Percentiles rank a stretch among this genome's conserved stretches.
These are phyloP conservation scores for Pouteria campechiana DNA, from an alignment of 179 eudicot genomes.

Conservation along the genomic window DNA sequence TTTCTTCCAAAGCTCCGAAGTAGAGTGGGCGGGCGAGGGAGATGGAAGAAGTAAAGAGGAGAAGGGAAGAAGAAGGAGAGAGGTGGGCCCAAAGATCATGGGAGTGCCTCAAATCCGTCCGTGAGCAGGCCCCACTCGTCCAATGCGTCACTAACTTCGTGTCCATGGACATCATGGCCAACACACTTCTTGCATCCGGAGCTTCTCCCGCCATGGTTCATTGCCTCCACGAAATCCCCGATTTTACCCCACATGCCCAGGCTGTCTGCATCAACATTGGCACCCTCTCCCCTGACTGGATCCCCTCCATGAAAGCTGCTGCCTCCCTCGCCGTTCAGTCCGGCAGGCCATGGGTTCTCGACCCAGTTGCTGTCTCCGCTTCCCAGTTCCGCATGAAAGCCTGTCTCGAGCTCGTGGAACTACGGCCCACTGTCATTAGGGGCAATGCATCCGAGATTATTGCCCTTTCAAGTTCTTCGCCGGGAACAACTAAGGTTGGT, in stretches of 20 bases:
- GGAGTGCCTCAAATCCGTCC: constrained; percentile 23
- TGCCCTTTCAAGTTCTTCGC: constrained; percentile 48
- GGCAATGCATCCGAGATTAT: constrained; percentile 89
- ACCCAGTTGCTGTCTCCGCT: constrained; percentile 83
- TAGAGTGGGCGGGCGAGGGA: too few relatives aligned
- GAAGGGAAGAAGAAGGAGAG: background rate
- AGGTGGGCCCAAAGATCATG: constrained; percentile 33
- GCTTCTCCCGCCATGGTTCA: constrained; percentile 87
- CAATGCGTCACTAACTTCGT: constrained; percentile 91
- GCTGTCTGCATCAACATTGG: constrained; percentile 66
- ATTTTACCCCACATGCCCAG: constrained; percentile 55
- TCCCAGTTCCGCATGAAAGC: constrained; percentile 61
- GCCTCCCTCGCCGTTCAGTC: constrained; percentile 27
- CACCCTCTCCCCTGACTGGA: constrained; percentile 47
- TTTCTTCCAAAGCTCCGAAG: too few relatives aligned
- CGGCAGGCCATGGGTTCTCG: constrained; percentile 74
- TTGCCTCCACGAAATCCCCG: constrained; percentile 43
- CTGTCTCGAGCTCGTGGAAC: constrained; percentile 55
- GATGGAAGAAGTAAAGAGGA: too few relatives aligned
- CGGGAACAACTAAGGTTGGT: constrained; percentile 41
- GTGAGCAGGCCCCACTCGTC: constrained; percentile 42
- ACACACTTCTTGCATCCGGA: constrained; percentile 65
- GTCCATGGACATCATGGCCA: constrained; percentile 84
- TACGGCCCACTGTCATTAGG: constrained; percentile 65
- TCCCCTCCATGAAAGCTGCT: constrained; percentile 75